Percentiles rank a stretch among this genome's conserved stretches.
Evolutionary conservation across 768 basidiomycete species (phyloP).

Genomic region (Kondoa malvinella): DNA sequence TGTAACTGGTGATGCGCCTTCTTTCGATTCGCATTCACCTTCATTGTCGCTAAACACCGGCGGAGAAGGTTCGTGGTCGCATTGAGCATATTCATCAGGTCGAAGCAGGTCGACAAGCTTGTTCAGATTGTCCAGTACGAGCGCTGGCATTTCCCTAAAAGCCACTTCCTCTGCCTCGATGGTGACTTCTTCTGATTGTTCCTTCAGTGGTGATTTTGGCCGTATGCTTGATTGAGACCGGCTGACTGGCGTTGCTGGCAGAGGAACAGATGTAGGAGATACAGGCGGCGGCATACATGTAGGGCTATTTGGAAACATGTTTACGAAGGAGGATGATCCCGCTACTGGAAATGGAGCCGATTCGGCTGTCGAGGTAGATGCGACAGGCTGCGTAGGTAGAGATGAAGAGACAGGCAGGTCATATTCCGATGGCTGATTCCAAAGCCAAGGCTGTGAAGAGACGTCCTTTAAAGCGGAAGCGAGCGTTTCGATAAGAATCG

Average conservation of each 20-base stretch:
- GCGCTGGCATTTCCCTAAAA: background rate
- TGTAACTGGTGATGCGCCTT: background rate
- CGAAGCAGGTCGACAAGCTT: slow-evolving; percentile 1
- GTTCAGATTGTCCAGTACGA: background rate
- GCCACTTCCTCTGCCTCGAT: background rate
- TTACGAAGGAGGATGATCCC: too few relatives aligned
- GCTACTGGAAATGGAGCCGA: too few relatives aligned
- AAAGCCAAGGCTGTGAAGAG: background rate
- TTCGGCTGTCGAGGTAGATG: too few relatives aligned
- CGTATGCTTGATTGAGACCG: background rate
- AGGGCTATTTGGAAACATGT: too few relatives aligned
- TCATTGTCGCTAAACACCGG: background rate
- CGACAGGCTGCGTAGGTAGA: background rate
- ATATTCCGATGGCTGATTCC: background rate
- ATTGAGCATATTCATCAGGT: background rate
- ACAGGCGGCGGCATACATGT: too few relatives aligned
- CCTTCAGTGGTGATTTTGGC: background rate
- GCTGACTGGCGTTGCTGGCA: background rate
- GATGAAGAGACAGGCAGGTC: background rate
- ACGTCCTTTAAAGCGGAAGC: background rate
- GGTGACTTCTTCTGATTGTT: background rate
- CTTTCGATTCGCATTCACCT: background rate
- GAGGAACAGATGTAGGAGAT: background rate
- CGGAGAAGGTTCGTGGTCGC: background rate
- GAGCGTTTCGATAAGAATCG: background rate